Evolutionary conservation across 2,329 filamentous ascomycete genomes (phyloP).

Genomic region (Hypoxylon sp.): DNA sequence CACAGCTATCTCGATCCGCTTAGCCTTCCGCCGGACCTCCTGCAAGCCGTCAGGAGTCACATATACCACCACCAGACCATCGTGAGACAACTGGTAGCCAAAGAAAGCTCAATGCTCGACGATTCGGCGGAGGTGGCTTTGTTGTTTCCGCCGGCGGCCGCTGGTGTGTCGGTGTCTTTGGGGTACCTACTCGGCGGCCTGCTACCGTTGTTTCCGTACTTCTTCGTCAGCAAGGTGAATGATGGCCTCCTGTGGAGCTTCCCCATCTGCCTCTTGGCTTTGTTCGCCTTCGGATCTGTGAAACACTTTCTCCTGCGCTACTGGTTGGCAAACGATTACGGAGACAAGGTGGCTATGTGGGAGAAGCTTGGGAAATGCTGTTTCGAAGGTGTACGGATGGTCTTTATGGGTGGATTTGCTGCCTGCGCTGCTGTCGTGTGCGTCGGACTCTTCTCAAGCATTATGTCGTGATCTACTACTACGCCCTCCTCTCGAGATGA

Average conservation of each 20-base stretch:
- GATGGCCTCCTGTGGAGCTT: slow-evolving; percentile 70
- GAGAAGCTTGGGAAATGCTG: slow-evolving; percentile 48
- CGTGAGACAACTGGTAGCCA: slow-evolving; percentile 21
- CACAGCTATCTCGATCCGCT: slow-evolving; percentile 46
- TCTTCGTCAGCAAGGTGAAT: slow-evolving; percentile 62
- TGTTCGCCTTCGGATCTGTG: slow-evolving; percentile 73
- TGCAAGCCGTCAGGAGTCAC: slow-evolving; percentile 43
- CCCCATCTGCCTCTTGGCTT: slow-evolving; percentile 68
- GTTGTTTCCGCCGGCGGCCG: slow-evolving; percentile 61
- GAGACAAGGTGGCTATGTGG: slow-evolving; percentile 54
- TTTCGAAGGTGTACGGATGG: slow-evolving; percentile 67
- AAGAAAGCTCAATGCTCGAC: slow-evolving; percentile 5
- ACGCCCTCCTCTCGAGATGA: not conserved
- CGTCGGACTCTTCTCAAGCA: slow-evolving; percentile 60
- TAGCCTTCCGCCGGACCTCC: slow-evolving; percentile 43
- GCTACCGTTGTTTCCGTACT: slow-evolving; percentile 78
- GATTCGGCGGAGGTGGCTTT: slow-evolving; percentile 53
- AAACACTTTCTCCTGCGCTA: slow-evolving; percentile 64
- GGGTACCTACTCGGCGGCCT: slow-evolving; percentile 78
- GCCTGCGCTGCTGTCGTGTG: slow-evolving; percentile 67
- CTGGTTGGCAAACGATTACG: slow-evolving; percentile 37
- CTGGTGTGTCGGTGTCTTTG: slow-evolving; percentile 73
- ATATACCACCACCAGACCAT: slow-evolving; percentile 33
- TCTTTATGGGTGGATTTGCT: slow-evolving; percentile 66
- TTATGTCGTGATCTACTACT: slow-evolving; percentile 30